Evolutionary conservation across 2,329 filamentous ascomycete genomes (phyloP), one percentile per base, ranked within the genome.

Genomic region (Taxawa tesnikishii): DNA sequence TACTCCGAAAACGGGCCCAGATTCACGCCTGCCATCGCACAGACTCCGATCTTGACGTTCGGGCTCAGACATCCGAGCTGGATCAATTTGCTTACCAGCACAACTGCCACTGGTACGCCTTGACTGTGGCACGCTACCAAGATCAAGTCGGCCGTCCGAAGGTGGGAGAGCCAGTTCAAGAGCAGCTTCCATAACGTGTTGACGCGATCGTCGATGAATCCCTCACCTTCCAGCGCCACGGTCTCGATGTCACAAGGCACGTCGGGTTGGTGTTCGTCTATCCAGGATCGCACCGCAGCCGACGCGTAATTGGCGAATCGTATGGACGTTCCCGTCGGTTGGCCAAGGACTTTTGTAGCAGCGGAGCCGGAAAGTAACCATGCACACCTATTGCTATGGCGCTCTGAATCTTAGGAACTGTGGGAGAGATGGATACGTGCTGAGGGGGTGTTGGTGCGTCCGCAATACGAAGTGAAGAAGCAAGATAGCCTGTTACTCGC

Each of bases 51-150:
- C 32, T 76, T 77, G 5, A 80, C 71, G 10, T 50, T 36, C 25
- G 72, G 70, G 10, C 75, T 77, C 17, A 96, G 70, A 43, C 90
- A 83, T 2, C 87, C 87, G 37, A 94, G 76, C 32, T 90, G 80
- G 33, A 98, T 87, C 26, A 98, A 66, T 55, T 94, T 94, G 4
- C 87, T 84, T 4, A 96, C 68, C 3, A 98, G 67, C 76, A 94
- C 94, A 38, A 94, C 71, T 5, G 82, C 79, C 1, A 98, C 90
- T 0, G 90, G 90, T 0, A 96, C 90, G 14, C 90, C 90, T 55
- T 98, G 90, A 3, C 84, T 93, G 54, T 98, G 90, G 38, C 85
- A 94, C 3, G 84, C 84, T n/a, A 98, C 63, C 24, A 98, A 58
- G 26, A 98, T 78, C 39, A 96, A 78, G 55, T 98, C 90, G 0